Conservation (phyloP, 169 alveolate species). For the Plasmodium yoelii region DNA sequence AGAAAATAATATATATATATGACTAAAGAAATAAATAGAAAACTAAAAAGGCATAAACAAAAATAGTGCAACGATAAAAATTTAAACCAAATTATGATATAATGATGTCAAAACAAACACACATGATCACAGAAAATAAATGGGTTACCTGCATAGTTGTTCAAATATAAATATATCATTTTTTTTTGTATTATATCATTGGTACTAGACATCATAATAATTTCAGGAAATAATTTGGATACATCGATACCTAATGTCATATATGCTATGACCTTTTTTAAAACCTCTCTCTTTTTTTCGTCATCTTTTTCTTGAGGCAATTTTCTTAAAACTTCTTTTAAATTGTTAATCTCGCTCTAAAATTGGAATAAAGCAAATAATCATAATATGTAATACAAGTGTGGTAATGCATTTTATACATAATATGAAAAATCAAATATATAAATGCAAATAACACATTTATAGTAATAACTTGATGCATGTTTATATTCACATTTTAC, state of each 20-base stretch:
- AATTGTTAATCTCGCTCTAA: constrained; percentile 74
- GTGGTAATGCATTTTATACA: no score
- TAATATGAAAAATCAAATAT: no score
- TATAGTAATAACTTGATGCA: background rate
- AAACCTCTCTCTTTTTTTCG: constrained; percentile 78
- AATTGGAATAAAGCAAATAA: background rate
- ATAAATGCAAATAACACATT: no score
- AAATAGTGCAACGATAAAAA: background rate
- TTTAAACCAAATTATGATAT: no score
- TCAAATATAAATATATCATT: constrained; percentile 97
- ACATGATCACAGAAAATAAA: background rate
- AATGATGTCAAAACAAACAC: background rate
- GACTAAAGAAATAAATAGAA: background rate
- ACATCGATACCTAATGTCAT: constrained; percentile 97
- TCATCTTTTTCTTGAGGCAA: constrained; percentile 77
- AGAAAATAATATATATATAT: background rate
- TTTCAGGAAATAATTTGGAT: constrained; percentile 96
- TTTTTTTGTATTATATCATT: constrained; percentile 98
- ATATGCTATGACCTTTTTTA: constrained; percentile 92
- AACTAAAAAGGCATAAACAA: background rate
- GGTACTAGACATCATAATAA: constrained; percentile 97
- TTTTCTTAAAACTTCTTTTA: constrained; percentile 71
- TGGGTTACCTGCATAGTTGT: constrained; percentile 90
- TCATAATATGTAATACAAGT: no score
- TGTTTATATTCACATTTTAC: constrained; percentile 8